These are phyloP conservation scores for Xylaria sp. DNA, from an alignment of 2,329 filamentous ascomycete species.

Conservation along the genomic window DNA sequence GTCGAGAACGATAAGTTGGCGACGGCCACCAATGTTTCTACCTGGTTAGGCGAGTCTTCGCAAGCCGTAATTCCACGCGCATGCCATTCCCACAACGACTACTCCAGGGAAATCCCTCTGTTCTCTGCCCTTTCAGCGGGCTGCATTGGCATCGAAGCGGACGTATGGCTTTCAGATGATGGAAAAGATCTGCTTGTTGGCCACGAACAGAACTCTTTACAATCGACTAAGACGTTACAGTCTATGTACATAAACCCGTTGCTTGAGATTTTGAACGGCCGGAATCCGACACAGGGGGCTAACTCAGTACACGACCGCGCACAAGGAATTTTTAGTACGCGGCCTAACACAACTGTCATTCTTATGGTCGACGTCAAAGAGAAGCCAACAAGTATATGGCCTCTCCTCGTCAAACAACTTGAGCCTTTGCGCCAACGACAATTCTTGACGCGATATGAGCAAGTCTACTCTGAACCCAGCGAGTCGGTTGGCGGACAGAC, in stretches of 20 bases:
- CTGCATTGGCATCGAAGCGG: constrained; percentile 68
- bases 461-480: constrained; percentile 53
- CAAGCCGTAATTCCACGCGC: constrained; percentile 21
- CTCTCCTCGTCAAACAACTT: constrained; percentile 57
- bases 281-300: constrained; percentile 53
- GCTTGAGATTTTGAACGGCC: constrained; percentile 58
- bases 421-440: constrained; percentile 59
- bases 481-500: constrained; percentile 48
- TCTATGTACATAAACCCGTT: constrained; percentile 68
- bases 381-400: constrained; percentile 54
- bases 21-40: neutral
- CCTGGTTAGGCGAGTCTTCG: neutral
- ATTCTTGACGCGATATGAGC: constrained; percentile 58
- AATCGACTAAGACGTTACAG: constrained; percentile 59
- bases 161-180: constrained; percentile 65
- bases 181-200: constrained; percentile 60
- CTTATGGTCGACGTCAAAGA: constrained; percentile 73
- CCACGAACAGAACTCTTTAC: constrained; percentile 60
- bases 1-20: neutral
- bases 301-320: constrained; percentile 36
- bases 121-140: constrained; percentile 62
- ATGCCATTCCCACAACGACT: constrained; percentile 72
- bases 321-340: neutral
- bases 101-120: constrained; percentile 65
- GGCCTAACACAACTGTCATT: constrained; percentile 48